Evolutionary conservation across 768 basidiomycete species (phyloP).

Genomic region (Suillus discolor): DNA sequence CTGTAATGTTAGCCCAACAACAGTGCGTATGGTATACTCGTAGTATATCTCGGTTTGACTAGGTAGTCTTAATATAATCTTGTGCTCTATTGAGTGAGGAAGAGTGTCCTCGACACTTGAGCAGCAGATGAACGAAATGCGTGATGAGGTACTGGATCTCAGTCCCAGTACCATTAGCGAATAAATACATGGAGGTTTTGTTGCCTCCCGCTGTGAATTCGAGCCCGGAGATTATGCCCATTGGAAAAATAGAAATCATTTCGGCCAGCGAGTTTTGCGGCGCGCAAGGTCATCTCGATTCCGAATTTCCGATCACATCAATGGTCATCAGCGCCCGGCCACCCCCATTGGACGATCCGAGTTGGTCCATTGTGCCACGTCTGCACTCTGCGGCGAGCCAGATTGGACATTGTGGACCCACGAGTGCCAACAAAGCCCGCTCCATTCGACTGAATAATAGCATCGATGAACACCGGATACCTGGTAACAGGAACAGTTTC

Average conservation of each 20-base stretch:
- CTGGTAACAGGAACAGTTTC: slow-evolving; percentile 33
- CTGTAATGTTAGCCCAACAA: not conserved
- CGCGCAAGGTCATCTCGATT: not conserved
- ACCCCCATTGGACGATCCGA: slow-evolving; percentile 61
- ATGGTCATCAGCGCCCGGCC: slow-evolving; percentile 57
- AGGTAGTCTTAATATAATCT: slow-evolving; percentile 19
- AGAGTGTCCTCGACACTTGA: slow-evolving; percentile 17
- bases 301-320: slow-evolving; percentile 18
- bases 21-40: not conserved
- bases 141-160: slow-evolving; percentile 47
- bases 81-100: slow-evolving; percentile 48
- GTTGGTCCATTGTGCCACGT: slow-evolving; percentile 64
- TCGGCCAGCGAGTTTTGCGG: too few relatives aligned
- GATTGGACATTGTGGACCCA: slow-evolving; percentile 67
- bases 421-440: slow-evolving; percentile 74
- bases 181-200: slow-evolving; percentile 41
- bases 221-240: slow-evolving; percentile 36
- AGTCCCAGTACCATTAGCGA: slow-evolving; percentile 45
- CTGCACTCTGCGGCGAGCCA: slow-evolving; percentile 64
- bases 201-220: slow-evolving; percentile 65
- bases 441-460: slow-evolving; percentile 68
- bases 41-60: slow-evolving; percentile 39
- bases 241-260: not conserved
- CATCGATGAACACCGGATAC: slow-evolving; percentile 74
- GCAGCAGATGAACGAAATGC: slow-evolving; percentile 38